Conservation (phyloP, 495 filamentous ascomycete species). For the Apiosordaria backusii region DNA sequence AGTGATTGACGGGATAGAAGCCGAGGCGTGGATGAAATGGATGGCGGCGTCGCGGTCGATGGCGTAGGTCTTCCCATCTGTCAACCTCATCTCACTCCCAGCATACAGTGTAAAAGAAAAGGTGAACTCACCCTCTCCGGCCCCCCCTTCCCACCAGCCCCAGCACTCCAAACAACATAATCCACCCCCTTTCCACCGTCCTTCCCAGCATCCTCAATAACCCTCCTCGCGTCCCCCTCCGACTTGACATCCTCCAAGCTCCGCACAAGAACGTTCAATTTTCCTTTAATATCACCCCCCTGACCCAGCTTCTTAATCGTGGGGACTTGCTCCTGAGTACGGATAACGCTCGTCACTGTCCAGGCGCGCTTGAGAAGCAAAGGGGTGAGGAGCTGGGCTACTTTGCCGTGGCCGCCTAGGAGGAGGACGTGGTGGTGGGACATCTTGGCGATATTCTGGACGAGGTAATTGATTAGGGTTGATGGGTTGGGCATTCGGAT, state of each 20-base stretch:
- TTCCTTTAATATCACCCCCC: constrained; percentile 15
- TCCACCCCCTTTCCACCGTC: constrained; percentile 43
- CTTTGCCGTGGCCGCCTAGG: constrained; percentile 78
- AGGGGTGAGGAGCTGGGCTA: constrained; percentile 73
- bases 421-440: constrained; percentile 58
- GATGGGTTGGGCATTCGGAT: background rate
- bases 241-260: constrained; percentile 68
- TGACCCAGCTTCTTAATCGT: constrained; percentile 58
- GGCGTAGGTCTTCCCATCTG: constrained; percentile 32
- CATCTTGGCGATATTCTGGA: background rate
- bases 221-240: constrained; percentile 55
- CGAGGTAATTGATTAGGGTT: background rate
- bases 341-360: constrained; percentile 74
- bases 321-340: constrained; percentile 60
- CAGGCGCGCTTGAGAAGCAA: constrained; percentile 68
- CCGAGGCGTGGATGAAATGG: constrained; percentile 65
- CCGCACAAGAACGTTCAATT: constrained; percentile 55
- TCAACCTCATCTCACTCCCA: background rate
- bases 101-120: constrained; percentile 45
- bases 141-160: constrained; percentile 74
- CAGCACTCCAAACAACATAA: constrained; percentile 78
- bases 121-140: constrained; percentile 42
- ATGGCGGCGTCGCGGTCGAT: constrained; percentile 68
- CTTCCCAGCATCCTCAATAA: constrained; percentile 51
- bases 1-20: constrained; percentile 53